Percentiles rank a stretch among this genome's conserved stretches.
These are phyloP conservation scores for Pyrus communis DNA, from an alignment of 306 rosid species.

Conservation along the genomic window DNA sequence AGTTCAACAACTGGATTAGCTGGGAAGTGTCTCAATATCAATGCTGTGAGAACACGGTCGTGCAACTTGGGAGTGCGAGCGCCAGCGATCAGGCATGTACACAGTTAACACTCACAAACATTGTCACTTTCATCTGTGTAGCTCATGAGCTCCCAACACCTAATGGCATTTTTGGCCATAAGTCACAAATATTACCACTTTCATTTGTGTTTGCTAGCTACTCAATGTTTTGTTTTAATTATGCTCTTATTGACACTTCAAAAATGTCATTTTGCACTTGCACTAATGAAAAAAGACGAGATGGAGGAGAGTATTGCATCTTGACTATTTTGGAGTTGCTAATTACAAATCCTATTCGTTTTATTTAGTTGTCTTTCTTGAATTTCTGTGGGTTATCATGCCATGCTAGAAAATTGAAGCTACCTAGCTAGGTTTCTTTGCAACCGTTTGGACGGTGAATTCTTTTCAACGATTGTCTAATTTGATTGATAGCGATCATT, in stretches of 20 bases:
- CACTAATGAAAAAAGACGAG: neutral
- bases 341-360: neutral
- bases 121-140: neutral
- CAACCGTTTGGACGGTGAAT: too few relatives aligned
- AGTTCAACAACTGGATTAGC: neutral
- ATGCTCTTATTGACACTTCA: neutral
- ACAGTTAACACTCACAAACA: neutral
- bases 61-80: conserved; percentile 27
- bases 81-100: conserved; percentile 31
- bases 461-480: too few relatives aligned
- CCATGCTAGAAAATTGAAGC: neutral
- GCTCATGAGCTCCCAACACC: neutral
- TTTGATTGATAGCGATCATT: too few relatives aligned
- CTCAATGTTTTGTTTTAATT: neutral
- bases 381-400: neutral
- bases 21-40: conserved; percentile 16
- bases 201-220: neutral
- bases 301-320: neutral
- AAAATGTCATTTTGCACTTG: neutral
- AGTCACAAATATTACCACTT: neutral
- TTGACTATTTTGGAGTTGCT: neutral
- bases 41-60: conserved; percentile 2
- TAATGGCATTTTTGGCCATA: neutral
- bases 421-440: neutral
- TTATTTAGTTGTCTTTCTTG: neutral